Conservation (phyloP, 2,329 filamentous ascomycete genomes). For the Fusarium sp. region DNA sequence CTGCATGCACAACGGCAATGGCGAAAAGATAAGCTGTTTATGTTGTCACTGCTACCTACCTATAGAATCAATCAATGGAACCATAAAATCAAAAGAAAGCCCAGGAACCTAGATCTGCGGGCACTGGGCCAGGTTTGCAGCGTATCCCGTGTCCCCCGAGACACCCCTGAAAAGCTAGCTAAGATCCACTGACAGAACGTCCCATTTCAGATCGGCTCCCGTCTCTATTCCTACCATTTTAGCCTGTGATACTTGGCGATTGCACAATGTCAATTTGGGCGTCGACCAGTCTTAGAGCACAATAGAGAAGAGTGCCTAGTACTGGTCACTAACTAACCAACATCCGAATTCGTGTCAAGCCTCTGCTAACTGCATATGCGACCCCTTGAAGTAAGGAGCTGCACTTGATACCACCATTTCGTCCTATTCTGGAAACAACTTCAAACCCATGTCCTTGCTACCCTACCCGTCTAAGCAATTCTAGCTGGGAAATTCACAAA, state of each 20-base stretch:
- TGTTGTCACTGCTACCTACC: constrained; percentile 8
- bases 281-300: constrained; percentile 10
- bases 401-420: constrained; percentile 24
- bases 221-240: neutral
- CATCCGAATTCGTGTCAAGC: neutral
- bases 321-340: constrained; percentile 5
- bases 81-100: neutral
- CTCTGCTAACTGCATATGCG: neutral
- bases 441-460: constrained; percentile 47
- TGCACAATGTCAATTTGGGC: constrained; percentile 11
- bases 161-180: constrained; percentile 4
- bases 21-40: constrained; percentile 15
- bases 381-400: constrained; percentile 28
- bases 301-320: constrained; percentile 3
- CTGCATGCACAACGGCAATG: constrained; percentile 6
- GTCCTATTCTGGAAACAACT: constrained; percentile 24
- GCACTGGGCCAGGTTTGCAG: constrained; percentile 23
- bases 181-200: constrained; percentile 19
- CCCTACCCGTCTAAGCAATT: constrained; percentile 30
- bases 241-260: constrained; percentile 13
- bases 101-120: constrained; percentile 17
- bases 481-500: constrained; percentile 21
- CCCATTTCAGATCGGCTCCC: constrained; percentile 23
- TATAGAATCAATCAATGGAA: constrained; percentile 2
- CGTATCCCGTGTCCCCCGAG: neutral